These are phyloP conservation scores for Amanita polypyramis DNA, from an alignment of 768 basidiomycete species.

Conservation along the genomic window DNA sequence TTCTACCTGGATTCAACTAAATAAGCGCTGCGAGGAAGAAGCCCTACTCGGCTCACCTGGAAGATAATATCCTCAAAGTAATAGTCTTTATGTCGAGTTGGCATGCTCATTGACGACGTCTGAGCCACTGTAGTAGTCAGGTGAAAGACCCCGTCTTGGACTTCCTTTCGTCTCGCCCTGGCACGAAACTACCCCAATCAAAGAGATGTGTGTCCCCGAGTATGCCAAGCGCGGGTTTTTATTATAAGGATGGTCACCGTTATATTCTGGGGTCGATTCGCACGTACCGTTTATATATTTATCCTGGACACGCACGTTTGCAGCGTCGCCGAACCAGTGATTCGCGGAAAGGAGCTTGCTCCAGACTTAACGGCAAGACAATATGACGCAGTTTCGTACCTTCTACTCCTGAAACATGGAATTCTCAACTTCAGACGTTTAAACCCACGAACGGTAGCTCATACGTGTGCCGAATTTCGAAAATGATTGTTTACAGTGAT, in stretches of 20 bases:
- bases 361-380: background rate
- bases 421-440: background rate
- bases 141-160: background rate
- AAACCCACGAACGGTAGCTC: no score
- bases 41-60: background rate
- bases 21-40: background rate
- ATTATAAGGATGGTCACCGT: background rate
- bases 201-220: no score
- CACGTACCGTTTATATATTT: background rate
- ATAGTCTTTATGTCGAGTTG: slow-evolving; percentile 4
- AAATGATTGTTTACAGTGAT: no score
- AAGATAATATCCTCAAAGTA: slow-evolving; percentile 5
- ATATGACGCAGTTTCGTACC: background rate
- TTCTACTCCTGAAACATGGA: background rate
- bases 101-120: background rate
- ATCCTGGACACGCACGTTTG: background rate
- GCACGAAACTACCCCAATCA: background rate
- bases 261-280: background rate
- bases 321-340: background rate
- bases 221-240: background rate
- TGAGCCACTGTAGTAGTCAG: background rate
- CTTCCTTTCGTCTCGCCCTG: no score
- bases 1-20: slow-evolving; percentile 14
- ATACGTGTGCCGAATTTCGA: no score
- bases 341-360: background rate